Base-by-base conservation (phyloP, 2,329 filamentous ascomycete species). In the Cercospora brassicicola region DNA sequence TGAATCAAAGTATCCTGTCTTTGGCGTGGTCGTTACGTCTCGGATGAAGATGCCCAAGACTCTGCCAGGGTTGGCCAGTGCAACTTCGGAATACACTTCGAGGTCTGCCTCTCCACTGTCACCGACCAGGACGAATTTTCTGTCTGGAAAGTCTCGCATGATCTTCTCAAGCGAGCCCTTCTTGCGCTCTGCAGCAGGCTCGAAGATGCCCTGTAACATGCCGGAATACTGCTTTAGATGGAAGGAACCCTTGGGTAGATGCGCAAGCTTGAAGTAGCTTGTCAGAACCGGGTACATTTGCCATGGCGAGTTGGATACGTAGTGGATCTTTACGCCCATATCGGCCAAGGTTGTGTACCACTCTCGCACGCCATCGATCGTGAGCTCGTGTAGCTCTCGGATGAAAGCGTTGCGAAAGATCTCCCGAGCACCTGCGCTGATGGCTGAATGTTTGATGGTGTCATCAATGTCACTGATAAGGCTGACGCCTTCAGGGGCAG, bases 261-360 rank as follows among this genome's bases (percentile, higher is more conserved):
- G 91, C 6, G 91, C 91, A 48, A 90, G 81, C 71, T 89, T 88
- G 78, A 98, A 96, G 78, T 91, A 99, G 63, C 88, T 92, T 4
- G 92, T 90, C 10, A 99, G 83, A 2, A 98, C 88, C 0, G 95
- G 95, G 74, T 92, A 99, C 6, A 99, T 85, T 78, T 99, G 96
- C 96, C 96, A 99, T 0, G 95, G 95, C 61, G 94, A 96, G 80
- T 99, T 99, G n/a, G 95, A 99, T 72, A 97, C 96, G 79, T 99
- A 99, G 78, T 99, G 96, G 62, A 99, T 86, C 74, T 89, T 88
- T 26, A 98, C 94, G 18, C 94, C 93, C 82, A 94, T 88, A 20
- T 89, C 84, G 45, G 91, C 86, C 81, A 99, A 85, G 20, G 84
- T 84, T 39, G 84, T 88, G 77, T 98, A 99, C 94, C 95, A 98